Evolutionary conservation across 495 filamentous ascomycete species (phyloP), one percentile per base, ranked within the genome.

Genomic region (Talaromyces trachyspermus): DNA sequence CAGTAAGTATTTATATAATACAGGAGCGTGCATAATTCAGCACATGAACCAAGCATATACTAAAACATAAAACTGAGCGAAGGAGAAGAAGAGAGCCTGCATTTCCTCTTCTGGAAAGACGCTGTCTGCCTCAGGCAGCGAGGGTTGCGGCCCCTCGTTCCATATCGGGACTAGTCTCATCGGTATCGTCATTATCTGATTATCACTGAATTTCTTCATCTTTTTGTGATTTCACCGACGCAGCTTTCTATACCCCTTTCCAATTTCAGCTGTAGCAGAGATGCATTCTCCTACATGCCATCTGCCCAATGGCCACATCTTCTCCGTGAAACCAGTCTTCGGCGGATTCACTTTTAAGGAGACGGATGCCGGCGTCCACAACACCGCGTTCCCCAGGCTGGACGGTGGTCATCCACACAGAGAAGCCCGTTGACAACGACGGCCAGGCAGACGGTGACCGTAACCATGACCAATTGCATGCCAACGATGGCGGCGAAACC

Each of bases 321-420:
- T 92, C 52, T 83, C 81, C 0, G 81, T 95, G 18, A 78, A 78
- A 12, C 84, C 88, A 3, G 86, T 95, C 26, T 96, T 95, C 61
- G 88, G 84, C 24, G 89, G 89, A 38, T 71, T 91, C 45, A 86
- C 79, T 55, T 96, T 96, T 81, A 91, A 89, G 59, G 77, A 80
- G 24, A 83, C 88, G 62, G 84, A 90, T 36, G 70, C 84, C 38
- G 85, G 72, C 50, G 59, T 71, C 7, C 78, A 85, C 55, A 76
- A 81, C 50, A 76, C 77, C 15, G 71, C 80, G 19, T 89, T 95
- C 51, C 87, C 77, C 84, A 2, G 89, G 89, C 27, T 96, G 89
- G 89, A 92, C 84, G 2, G 81, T 95, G 46, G 81, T 90, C 15
- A 69, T 96, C 46, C 77, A 89, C 49, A 85, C 81, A 24, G 80